phyloP scores from a whole-genome alignment of 768 basidiomycete genomes.

The Mrakia hoshinonis region DNA sequence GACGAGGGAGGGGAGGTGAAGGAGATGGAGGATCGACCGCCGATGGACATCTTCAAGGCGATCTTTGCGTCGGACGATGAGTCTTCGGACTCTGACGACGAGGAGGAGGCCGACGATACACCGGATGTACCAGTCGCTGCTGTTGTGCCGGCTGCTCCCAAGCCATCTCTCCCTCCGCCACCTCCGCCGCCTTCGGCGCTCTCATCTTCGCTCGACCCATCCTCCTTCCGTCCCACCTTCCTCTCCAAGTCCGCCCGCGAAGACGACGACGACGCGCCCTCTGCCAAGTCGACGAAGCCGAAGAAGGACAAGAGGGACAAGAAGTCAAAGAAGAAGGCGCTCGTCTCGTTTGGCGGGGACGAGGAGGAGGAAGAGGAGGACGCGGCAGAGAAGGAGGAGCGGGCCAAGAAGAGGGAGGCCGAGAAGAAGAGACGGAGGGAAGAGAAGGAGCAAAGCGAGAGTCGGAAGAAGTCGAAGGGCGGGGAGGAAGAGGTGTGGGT shows the following conservation, averaged over 20 bases:
- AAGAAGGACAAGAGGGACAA: constrained; percentile 49
- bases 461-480: neutral
- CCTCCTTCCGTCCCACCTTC: constrained; percentile 86
- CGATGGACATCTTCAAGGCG: constrained; percentile 87
- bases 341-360: constrained; percentile 65
- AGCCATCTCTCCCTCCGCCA: constrained; percentile 29
- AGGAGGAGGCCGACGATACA: neutral
- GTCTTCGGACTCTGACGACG: constrained; percentile 12
- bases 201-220: constrained; percentile 35
- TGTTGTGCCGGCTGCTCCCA: neutral
- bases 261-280: constrained; percentile 34
- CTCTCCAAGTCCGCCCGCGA: constrained; percentile 43
- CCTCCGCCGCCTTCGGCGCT: constrained; percentile 25
- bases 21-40: constrained; percentile 51
- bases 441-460: constrained; percentile 31
- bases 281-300: constrained; percentile 29
- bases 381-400: constrained; percentile 41
- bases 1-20: neutral
- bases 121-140: neutral
- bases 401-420: constrained; percentile 38
- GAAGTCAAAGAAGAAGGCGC: constrained; percentile 47
- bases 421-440: constrained; percentile 41
- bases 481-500: constrained; percentile 45
- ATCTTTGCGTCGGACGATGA: constrained; percentile 57
- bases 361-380: constrained; percentile 52